Percentiles rank a stretch among this genome's conserved stretches.
Conservation (phyloP, 345 rosid genomes). For the Lepidium sativum region DNA sequence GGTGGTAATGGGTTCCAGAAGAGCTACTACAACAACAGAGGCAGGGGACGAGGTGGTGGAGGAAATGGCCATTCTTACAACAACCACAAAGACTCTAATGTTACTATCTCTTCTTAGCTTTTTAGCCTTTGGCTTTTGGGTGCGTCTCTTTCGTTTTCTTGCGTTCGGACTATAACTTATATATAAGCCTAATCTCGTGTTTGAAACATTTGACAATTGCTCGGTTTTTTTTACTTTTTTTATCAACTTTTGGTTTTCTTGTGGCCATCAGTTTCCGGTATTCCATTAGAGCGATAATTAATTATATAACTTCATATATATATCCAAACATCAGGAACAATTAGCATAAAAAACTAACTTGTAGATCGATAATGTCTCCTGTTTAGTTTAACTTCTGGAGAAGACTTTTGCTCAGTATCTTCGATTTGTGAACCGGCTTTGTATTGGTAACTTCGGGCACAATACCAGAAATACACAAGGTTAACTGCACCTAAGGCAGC, state of each 20-base stretch:
- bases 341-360: background rate
- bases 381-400: conserved; percentile 10
- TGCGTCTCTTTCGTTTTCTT: background rate
- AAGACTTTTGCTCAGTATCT: background rate
- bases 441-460: conserved; percentile 39
- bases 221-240: conserved; percentile 3
- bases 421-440: conserved; percentile 18
- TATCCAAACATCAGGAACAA: background rate
- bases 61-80: conserved; percentile 37
- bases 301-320: background rate
- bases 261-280: background rate
- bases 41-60: conserved; percentile 59
- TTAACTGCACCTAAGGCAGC: conserved; percentile 45
- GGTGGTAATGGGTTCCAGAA: conserved; percentile 59
- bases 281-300: background rate
- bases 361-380: background rate
- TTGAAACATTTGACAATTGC: conserved; percentile 22
- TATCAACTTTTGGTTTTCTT: background rate
- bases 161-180: background rate
- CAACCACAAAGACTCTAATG: conserved; percentile 17
- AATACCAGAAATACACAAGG: conserved; percentile 37
- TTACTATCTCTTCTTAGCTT: conserved; percentile 14
- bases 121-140: background rate
- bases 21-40: conserved; percentile 54
- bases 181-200: conserved; percentile 2